Evolutionary conservation across 306 rosid species (phyloP), one percentile per base, ranked within the genome.

Genomic region (Malus fusca): DNA sequence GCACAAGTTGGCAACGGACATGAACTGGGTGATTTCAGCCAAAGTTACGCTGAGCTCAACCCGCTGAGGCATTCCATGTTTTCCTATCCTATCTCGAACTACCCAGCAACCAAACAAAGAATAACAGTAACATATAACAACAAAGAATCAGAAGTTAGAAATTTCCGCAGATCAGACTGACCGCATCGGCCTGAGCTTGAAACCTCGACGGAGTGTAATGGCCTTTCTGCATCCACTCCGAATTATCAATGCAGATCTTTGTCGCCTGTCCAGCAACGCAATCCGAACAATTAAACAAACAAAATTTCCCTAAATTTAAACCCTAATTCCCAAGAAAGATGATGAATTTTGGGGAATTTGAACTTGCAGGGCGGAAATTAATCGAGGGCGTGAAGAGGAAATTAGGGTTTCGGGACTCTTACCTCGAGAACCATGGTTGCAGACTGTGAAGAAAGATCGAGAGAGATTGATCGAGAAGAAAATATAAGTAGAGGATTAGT

Each of bases 161-260:
- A 48, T 48, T 7, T 48, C 98, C 98, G 65, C 98, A 90, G 74
- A 94, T 94, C 70, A 91, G 88, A 83, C 90, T 94, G 40, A 91
- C 92, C 72, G 96, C 92, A 56, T 94, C 97, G 9, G 93, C 85
- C 83, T 90, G 97, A 67, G 96, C 96, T 87, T 90, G 91, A 86
- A 94, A 88, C 75, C 98, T 89, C 46, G 93, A 84, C 30, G 98
- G 98, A 42, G 93, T 13, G 74, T 90, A 94, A 69, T 94, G 96
- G 4, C 98, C 96, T 66, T 90, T 94, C 15, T 97, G 90, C 97
- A 90, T 92, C 99, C 99, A 92, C 75, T 96, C 97, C 11, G 98
- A 96, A 83, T 96, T 90, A 80, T 96, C 99, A 52, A 96, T 88
- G 65, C 98, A 92, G 87, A 96, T 96, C 97, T 92, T 88, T 3